Base-by-base conservation (phyloP, 768 basidiomycete species). In the Podaxis sp. region DNA sequence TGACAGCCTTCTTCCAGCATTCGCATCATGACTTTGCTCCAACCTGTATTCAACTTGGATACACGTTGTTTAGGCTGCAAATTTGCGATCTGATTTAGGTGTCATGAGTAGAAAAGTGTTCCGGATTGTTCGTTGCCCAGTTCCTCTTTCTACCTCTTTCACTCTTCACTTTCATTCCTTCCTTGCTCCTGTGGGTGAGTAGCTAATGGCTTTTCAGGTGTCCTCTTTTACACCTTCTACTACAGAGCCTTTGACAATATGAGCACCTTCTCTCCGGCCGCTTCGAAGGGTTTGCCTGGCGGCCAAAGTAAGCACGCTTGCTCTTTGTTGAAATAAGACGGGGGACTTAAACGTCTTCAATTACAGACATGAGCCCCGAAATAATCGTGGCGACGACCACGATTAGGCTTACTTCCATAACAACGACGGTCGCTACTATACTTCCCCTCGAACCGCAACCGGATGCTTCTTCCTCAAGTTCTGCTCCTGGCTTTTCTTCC, bases 31-130 rank as follows among this genome's bases (percentile, higher is more conserved):
- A 17, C 30, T 52, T 17, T 24, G 17, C 28, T 61, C 59, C 42
- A 60, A 30, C 15, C 17, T 9, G 28, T 19, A 36, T 36, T 59
- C 17, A 8, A 52, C 33, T n/a, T 61, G 40, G 51, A 60, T 40
- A 60, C 49, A 52, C 17, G 19, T 11, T 40, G 13, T 53, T 53
- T 33, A 9, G 26, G 51, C 39, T 30, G 40, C 17, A 30, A 33
- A 8, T n/a, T 44, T 13, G 51, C 15, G 39, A 30, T 44, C 59
- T 61, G 52, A 61, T 54, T 44, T 54, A n/a, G 52, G 19, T 61
- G 59, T n/a, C 59, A 54, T 61, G 59, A 9, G 24, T 61, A 46
- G 44, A n/a, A 53, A 61, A 22, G 52, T 42, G n/a, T 61, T 19
- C 24, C 22, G 19, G 40, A 26, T 8, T 46, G 36, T 39, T 40